Evolutionary conservation across 345 rosid species (phyloP).

Genomic region (Dipteronia sinensis): DNA sequence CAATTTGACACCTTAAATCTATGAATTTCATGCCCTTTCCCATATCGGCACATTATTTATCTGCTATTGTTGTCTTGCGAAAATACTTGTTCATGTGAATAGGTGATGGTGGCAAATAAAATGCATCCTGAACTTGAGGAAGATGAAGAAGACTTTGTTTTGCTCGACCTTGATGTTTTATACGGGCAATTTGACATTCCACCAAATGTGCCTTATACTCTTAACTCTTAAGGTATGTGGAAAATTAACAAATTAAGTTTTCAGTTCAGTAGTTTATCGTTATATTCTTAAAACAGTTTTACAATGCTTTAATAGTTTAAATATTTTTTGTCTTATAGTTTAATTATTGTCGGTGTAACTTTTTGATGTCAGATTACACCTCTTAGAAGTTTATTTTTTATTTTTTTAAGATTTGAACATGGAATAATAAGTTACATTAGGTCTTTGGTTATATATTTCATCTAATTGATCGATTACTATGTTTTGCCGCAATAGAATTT

Average conservation of each 20-base stretch:
- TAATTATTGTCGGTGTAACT: no score
- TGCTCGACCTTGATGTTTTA: slow-evolving; percentile 58
- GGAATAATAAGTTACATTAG: background rate
- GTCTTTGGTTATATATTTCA: background rate
- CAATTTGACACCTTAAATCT: background rate
- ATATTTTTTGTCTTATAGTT: no score
- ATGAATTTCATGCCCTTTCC: background rate
- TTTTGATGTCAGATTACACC: background rate
- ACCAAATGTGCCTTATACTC: slow-evolving; percentile 48
- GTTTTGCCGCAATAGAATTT: background rate
- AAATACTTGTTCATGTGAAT: background rate
- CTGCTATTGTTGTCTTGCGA: background rate
- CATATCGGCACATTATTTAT: background rate
- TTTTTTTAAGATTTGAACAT: background rate
- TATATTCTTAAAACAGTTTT: no score
- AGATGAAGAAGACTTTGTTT: slow-evolving; percentile 47
- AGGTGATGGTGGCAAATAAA: slow-evolving; percentile 37
- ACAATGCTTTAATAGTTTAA: no score
- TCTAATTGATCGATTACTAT: background rate
- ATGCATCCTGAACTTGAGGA: slow-evolving; percentile 16
- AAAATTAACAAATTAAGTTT: background rate
- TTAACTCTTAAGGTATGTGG: slow-evolving; percentile 48
- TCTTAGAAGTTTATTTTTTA: background rate
- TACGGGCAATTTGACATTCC: slow-evolving; percentile 43
- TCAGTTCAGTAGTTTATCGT: background rate